Evolutionary conservation across 306 rosid species (phyloP).

Genomic region (Prunus davidiana): DNA sequence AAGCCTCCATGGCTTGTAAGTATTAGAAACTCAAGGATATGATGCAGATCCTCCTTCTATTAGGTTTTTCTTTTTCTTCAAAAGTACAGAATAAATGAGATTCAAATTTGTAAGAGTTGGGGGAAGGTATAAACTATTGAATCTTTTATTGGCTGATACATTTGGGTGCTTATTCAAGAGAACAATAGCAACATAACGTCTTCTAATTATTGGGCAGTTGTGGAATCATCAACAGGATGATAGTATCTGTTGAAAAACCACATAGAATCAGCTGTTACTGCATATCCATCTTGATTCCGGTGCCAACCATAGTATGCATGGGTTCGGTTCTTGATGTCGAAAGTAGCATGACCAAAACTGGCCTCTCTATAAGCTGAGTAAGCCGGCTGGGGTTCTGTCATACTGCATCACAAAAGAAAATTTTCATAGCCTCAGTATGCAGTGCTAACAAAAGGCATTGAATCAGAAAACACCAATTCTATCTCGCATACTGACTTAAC

Average conservation of each 20-base stretch:
- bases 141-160: too few species aligned
- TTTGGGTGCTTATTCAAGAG: too few species aligned
- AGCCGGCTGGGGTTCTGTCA: slow-evolving; percentile 77
- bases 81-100: too few species aligned
- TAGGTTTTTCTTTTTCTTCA: too few species aligned
- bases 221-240: slow-evolving; percentile 66
- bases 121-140: too few species aligned
- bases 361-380: slow-evolving; percentile 84
- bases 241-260: slow-evolving; percentile 71
- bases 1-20: too few species aligned
- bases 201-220: slow-evolving; percentile 10
- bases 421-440: background rate
- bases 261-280: slow-evolving; percentile 62
- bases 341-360: slow-evolving; percentile 83
- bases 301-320: slow-evolving; percentile 82
- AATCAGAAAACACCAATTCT: background rate
- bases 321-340: slow-evolving; percentile 73
- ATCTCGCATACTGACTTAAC: too few species aligned
- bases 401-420: slow-evolving; percentile 39
- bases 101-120: too few species aligned
- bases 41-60: too few species aligned
- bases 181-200: too few species aligned
- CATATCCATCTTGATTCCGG: slow-evolving; percentile 70
- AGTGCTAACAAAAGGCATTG: background rate
- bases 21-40: too few species aligned